Percentiles rank a stretch among this genome's conserved stretches.
Evolutionary conservation across 768 basidiomycete genomes (phyloP).

Genomic region (Clavulina sp.): DNA sequence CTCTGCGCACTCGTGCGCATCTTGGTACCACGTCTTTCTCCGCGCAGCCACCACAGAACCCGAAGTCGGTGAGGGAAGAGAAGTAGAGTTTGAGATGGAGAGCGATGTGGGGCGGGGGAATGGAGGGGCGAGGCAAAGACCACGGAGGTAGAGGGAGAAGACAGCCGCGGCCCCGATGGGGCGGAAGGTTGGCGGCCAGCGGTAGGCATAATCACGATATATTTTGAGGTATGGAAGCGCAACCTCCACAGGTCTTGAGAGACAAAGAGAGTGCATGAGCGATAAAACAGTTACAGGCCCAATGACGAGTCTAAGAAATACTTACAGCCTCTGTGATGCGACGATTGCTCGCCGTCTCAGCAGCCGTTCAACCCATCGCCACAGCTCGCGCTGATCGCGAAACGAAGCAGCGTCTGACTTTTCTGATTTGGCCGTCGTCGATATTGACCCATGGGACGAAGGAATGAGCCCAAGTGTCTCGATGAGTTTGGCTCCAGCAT

Average conservation of each 20-base stretch:
- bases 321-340: constrained; percentile 22
- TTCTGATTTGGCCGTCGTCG: constrained; percentile 4
- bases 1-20: constrained; percentile 46
- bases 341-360: constrained; percentile 67
- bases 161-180: constrained; percentile 57
- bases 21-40: constrained; percentile 35
- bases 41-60: not conserved
- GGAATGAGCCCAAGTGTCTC: constrained; percentile 28
- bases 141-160: constrained; percentile 52
- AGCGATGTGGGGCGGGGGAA: constrained; percentile 5
- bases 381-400: constrained; percentile 57
- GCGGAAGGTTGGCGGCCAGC: constrained; percentile 70
- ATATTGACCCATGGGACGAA: no score
- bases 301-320: not conserved
- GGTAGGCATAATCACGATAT: constrained; percentile 21
- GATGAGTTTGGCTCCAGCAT: constrained; percentile 37
- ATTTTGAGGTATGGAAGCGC: constrained; percentile 17
- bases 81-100: not conserved
- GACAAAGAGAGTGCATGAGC: not conserved
- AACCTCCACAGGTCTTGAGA: constrained; percentile 6
- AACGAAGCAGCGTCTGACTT: constrained; percentile 38
- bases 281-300: not conserved
- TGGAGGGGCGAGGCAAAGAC: constrained; percentile 31
- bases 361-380: constrained; percentile 68
- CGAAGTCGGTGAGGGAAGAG: not conserved